Conservation (phyloP, 2,329 filamentous ascomycete genomes). For the Cladosporium sp. region DNA sequence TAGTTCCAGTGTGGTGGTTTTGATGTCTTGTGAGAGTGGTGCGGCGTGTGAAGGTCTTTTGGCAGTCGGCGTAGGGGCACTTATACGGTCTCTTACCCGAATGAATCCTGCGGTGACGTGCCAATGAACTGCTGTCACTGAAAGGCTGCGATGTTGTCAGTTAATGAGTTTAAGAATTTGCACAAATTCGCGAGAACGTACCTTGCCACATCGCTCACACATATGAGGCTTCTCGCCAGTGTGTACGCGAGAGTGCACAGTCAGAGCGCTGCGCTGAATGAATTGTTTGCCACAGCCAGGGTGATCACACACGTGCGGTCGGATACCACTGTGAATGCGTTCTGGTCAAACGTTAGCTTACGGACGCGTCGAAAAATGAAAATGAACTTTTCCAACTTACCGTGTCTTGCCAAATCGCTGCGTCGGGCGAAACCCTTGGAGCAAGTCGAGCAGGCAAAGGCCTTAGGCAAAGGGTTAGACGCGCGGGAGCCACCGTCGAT, state of each 20-base stretch:
- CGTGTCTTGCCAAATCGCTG: slow-evolving; percentile 91
- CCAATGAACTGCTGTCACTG: slow-evolving; percentile 91
- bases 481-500: slow-evolving; percentile 36
- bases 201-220: slow-evolving; percentile 96
- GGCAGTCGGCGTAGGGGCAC: slow-evolving; percentile 94
- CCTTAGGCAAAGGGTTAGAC: slow-evolving; percentile 61
- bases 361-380: not conserved
- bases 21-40: slow-evolving; percentile 95
- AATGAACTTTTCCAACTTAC: slow-evolving; percentile 58
- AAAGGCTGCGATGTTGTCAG: slow-evolving; percentile 65
- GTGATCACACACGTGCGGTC: slow-evolving; percentile 90
- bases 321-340: slow-evolving; percentile 87
- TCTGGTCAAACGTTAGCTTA: slow-evolving; percentile 57
- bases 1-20: slow-evolving; percentile 91
- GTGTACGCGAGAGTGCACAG: slow-evolving; percentile 91
- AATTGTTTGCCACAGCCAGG: slow-evolving; percentile 92
- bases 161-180: not conserved
- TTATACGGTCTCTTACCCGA: slow-evolving; percentile 96
- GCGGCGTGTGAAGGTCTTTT: slow-evolving; percentile 95
- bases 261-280: slow-evolving; percentile 93
- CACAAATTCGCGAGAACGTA: slow-evolving; percentile 45
- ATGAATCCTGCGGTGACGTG: slow-evolving; percentile 90
- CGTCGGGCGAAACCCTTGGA: slow-evolving; percentile 88
- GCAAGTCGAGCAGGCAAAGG: slow-evolving; percentile 87
- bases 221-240: slow-evolving; percentile 98